These are phyloP conservation scores for Scalesia atractyloides DNA, from an alignment of 129 eudicot genomes.

Conservation along the genomic window DNA sequence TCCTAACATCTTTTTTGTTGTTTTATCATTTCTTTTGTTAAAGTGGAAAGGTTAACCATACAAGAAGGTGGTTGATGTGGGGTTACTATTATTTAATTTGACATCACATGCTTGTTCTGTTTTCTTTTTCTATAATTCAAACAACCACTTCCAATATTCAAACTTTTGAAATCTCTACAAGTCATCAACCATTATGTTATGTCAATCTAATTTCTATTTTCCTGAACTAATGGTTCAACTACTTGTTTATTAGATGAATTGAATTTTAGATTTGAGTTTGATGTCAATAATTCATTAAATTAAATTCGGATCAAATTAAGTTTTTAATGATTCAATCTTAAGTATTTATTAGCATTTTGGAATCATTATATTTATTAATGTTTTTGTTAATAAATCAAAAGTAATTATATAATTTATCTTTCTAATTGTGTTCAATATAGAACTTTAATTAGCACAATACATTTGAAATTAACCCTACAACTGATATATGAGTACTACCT, in stretches of 20 bases:
- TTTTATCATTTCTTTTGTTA: not conserved
- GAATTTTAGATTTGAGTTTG: too few relatives aligned
- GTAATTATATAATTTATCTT: not conserved
- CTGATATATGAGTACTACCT: too few relatives aligned
- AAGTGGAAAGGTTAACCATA: slow-evolving; percentile 1
- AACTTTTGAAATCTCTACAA: slow-evolving; percentile 8
- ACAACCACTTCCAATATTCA: not conserved
- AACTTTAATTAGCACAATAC: not conserved
- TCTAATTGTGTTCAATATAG: not conserved
- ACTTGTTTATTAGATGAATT: too few relatives aligned
- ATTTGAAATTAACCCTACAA: not conserved
- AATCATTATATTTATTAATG: too few relatives aligned
- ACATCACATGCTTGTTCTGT: slow-evolving; percentile 22
- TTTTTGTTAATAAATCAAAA: too few relatives aligned
- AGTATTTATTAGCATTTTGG: too few relatives aligned
- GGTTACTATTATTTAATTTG: slow-evolving; percentile 31
- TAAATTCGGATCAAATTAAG: too few relatives aligned
- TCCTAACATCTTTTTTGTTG: not conserved
- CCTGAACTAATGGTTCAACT: not conserved
- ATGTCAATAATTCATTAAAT: too few relatives aligned
- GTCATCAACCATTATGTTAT: not conserved
- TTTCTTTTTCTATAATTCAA: slow-evolving; percentile 20
- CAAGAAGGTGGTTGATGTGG: slow-evolving; percentile 31
- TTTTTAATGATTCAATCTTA: too few relatives aligned
- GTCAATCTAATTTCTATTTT: not conserved